Evolutionary conservation across 2,329 filamentous ascomycete genomes (phyloP).

Genomic region (Pezicula rhizophila): DNA sequence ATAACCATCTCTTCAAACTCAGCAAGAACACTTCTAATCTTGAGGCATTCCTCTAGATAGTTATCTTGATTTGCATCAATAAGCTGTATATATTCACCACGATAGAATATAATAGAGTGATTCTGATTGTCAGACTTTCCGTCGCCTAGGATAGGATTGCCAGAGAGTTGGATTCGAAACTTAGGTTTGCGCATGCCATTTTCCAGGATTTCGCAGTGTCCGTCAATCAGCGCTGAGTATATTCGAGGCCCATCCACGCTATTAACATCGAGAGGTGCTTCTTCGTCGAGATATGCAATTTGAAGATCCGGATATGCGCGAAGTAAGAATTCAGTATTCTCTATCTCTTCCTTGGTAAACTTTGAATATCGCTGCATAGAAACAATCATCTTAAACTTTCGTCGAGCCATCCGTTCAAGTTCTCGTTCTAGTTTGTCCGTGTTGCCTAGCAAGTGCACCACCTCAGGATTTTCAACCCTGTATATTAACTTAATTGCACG

Average conservation of each 20-base stretch:
- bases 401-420: slow-evolving; percentile 93
- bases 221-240: slow-evolving; percentile 93
- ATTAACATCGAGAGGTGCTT: slow-evolving; percentile 61
- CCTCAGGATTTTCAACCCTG: slow-evolving; percentile 96
- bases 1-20: slow-evolving; percentile 99
- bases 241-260: slow-evolving; percentile 94
- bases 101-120: slow-evolving; percentile 96
- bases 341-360: slow-evolving; percentile 99
- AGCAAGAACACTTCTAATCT: slow-evolving; percentile 94
- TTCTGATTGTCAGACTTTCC: slow-evolving; percentile 99
- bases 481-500: slow-evolving; percentile 97
- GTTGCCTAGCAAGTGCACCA: slow-evolving; percentile 99
- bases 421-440: slow-evolving; percentile 98
- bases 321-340: slow-evolving; percentile 96
- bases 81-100: slow-evolving; percentile 97
- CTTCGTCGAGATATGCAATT: slow-evolving; percentile 97
- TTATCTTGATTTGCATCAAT: slow-evolving; percentile 99
- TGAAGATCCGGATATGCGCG: slow-evolving; percentile 96
- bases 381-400: slow-evolving; percentile 97
- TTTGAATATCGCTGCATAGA: slow-evolving; percentile 99
- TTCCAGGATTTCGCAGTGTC: slow-evolving; percentile 96
- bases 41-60: slow-evolving; percentile 96
- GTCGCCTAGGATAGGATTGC: slow-evolving; percentile 96
- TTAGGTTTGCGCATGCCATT: slow-evolving; percentile 95
- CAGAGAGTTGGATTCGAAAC: slow-evolving; percentile 94